phyloP scores from a whole-genome alignment of 108 stramenopile species.

The Fistulifera pelliculosa region DNA sequence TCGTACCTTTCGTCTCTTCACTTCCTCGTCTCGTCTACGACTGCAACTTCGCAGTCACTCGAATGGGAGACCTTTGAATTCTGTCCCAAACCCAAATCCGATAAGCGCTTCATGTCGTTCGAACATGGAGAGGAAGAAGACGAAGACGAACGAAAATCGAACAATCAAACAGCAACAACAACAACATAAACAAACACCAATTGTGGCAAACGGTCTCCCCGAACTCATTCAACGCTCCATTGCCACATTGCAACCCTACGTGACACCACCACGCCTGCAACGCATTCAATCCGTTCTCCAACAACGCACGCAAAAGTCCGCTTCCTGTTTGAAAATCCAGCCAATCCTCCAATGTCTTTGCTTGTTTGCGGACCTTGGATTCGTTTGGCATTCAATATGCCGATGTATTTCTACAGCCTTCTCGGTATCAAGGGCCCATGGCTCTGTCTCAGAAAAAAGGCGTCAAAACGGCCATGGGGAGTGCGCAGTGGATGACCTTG shows the following conservation, averaged over 20 bases:
- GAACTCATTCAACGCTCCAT: slow-evolving; percentile 18
- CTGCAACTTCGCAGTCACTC: not conserved
- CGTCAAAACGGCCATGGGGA: slow-evolving; percentile 74
- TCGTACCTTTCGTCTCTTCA: no score
- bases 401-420: slow-evolving; percentile 55
- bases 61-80: slow-evolving; percentile 49
- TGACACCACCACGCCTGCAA: slow-evolving; percentile 39
- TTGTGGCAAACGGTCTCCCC: slow-evolving; percentile 19
- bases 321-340: slow-evolving; percentile 90
- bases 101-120: slow-evolving; percentile 20
- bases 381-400: slow-evolving; percentile 79
- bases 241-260: slow-evolving; percentile 30
- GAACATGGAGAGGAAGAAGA: not conserved
- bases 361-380: slow-evolving; percentile 89
- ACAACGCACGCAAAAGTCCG: slow-evolving; percentile 46
- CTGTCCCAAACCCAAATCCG: slow-evolving; percentile 25
- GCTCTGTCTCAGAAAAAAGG: slow-evolving; percentile 61
- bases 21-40: no score
- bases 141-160: slow-evolving; percentile 19
- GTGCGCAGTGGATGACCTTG: slow-evolving; percentile 61
- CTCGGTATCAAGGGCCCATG: slow-evolving; percentile 53
- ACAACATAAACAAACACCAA: slow-evolving; percentile 1
- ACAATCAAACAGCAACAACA: slow-evolving; percentile 19
- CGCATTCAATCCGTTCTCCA: slow-evolving; percentile 49
- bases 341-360: slow-evolving; percentile 92